Evolutionary conservation across 345 rosid genomes (phyloP).

Genomic region (Bruguiera gymnorhiza): DNA sequence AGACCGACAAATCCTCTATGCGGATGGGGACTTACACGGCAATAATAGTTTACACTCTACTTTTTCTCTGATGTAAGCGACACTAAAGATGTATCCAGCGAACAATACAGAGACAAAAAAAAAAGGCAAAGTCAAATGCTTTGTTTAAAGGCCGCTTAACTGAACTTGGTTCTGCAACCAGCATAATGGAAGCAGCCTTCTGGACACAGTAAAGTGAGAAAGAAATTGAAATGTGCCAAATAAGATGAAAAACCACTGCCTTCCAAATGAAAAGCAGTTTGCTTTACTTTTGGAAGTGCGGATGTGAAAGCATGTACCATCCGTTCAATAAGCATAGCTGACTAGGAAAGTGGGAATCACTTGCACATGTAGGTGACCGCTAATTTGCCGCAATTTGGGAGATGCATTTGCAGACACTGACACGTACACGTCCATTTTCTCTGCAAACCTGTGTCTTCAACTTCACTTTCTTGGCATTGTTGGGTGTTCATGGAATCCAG

Average conservation of each 20-base stretch:
- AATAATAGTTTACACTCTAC: background rate
- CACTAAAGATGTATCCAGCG: constrained; percentile 1
- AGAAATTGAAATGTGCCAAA: constrained; percentile 5
- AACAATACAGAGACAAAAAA: constrained; percentile 1
- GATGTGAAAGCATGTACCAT: background rate
- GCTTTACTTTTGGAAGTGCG: constrained; percentile 15
- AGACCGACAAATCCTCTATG: background rate
- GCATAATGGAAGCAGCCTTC: constrained; percentile 28
- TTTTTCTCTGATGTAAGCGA: constrained; percentile 10
- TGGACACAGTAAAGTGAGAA: constrained; percentile 7
- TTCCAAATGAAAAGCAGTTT: constrained; percentile 13
- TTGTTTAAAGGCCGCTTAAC: background rate
- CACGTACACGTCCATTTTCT: background rate
- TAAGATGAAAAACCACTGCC: constrained; percentile 10
- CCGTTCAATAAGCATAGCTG: background rate
- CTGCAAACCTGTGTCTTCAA: constrained; percentile 1
- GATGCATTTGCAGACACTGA: background rate
- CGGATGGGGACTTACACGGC: constrained; percentile 9
- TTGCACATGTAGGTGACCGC: constrained; percentile 1
- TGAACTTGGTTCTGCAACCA: constrained; percentile 13
- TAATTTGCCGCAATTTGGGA: background rate
- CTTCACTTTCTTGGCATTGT: constrained; percentile 1
- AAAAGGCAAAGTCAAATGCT: constrained; percentile 5
- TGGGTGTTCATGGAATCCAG: constrained; percentile 1
- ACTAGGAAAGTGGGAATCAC: constrained; percentile 2